Conservation (phyloP, 2,329 filamentous ascomycete genomes). For the Nothomitra cinnamomea region DNA sequence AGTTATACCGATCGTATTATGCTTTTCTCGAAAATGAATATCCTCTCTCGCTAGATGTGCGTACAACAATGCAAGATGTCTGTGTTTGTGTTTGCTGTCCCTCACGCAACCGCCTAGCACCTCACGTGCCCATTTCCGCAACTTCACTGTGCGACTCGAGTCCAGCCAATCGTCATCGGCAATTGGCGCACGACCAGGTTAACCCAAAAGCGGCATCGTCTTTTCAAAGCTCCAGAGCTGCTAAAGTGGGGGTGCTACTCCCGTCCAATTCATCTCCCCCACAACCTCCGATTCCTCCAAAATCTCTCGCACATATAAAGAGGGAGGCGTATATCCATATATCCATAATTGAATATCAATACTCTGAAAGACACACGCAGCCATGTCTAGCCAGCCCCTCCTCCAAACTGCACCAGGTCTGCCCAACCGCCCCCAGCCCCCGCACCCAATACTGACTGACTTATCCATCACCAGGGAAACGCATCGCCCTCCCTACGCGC, state of each 20-base stretch:
- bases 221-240: too few relatives aligned
- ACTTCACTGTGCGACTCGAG: not conserved
- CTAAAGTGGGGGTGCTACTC: too few relatives aligned
- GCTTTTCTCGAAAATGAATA: not conserved
- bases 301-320: not conserved
- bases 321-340: not conserved
- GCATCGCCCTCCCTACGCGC: conserved; percentile 90
- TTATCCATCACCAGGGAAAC: conserved; percentile 53
- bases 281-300: not conserved
- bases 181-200: not conserved
- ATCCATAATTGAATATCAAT: not conserved
- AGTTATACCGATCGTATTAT: not conserved
- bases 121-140: not conserved
- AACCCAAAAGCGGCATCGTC: not conserved
- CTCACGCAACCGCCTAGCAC: not conserved
- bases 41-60: too few relatives aligned
- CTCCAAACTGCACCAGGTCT: conserved; percentile 81
- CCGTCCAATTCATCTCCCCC: too few relatives aligned
- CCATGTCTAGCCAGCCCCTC: conserved; percentile 95
- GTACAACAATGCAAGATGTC: not conserved
- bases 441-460: not conserved
- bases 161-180: not conserved
- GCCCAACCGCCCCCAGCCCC: not conserved
- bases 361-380: conserved; percentile 27
- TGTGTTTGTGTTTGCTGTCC: not conserved